Base-by-base conservation (phyloP, 352 stramenopile genomes). In the Paralagenidium karlingii region DNA sequence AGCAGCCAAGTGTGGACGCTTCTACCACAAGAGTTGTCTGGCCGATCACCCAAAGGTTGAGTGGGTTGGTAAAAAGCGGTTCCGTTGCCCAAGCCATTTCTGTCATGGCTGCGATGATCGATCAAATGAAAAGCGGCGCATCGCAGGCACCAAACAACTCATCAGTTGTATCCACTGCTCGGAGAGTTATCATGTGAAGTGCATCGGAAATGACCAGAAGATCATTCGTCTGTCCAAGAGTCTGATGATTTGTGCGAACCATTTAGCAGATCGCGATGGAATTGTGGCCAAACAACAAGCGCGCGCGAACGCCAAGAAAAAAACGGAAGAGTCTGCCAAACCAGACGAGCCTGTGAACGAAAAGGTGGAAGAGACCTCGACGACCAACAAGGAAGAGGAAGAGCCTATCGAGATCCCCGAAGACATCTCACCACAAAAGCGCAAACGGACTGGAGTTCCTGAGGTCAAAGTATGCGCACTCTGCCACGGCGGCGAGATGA, bases 21-120 rank as follows among this genome's bases (percentile, higher is more conserved):
- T 95, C 46, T 95, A 96, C 61, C 86, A 96, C 59, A 82, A 87
- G 42, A 69, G 70, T 6, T 94, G 83, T 38, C 46, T 95, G n/a
- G 56, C 63, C 2, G 75, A 81, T 30, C 63, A 80, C 28, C 43
- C 63, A 15, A 69, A 76, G 3, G 82, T 91, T 8, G 71, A 94
- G 37, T 92, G 80, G 76, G 68, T 90, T 28, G 82, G 75, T 8
- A 85, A 90, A 53, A 85, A 85, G 38, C 64, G 78, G 8, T 96
- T 96, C 46, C 73, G 81, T 24, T 96, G 84, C 40, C 82, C 86
- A 20, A 94, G 84, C 38, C 86, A 96, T 49, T 90, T 80, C 42
- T 96, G 86, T 51, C 64, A 83, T 40, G 57, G 59, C 6, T 96
- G 85, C 42, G 26, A 36, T 22, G 30, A 36, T 16, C 47, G 9